A percentile compares a stretch with the other conserved stretches of the same genome.
phyloP scores from a whole-genome alignment of 1,284 basidiomycete genomes.

The Neonothopanus nambi region DNA sequence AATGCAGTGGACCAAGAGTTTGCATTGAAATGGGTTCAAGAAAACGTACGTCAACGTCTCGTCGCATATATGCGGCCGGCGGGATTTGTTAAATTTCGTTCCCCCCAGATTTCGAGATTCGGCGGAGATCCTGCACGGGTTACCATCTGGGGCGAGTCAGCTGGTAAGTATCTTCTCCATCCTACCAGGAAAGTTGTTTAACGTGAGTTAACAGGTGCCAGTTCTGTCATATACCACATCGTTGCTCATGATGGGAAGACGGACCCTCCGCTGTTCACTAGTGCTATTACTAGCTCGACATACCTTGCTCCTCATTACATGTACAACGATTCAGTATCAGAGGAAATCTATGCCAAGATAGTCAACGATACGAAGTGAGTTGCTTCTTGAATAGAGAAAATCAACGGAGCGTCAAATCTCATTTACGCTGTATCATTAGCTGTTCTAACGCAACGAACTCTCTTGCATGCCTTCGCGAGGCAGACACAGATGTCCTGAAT shows the following conservation, averaged over 20 bases:
- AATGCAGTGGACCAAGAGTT: conserved; percentile 30
- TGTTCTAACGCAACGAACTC: conserved; percentile 24
- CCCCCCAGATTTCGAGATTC: conserved; percentile 24
- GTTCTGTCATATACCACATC: conserved; percentile 19
- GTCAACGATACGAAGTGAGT: conserved; percentile 22
- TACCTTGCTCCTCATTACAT: conserved; percentile 46
- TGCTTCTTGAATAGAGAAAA: too few relatives aligned
- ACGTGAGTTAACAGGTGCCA: conserved; percentile 13
- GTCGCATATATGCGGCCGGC: neutral
- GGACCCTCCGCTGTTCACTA: conserved; percentile 41
- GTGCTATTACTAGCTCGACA: conserved; percentile 44
- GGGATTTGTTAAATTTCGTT: neutral
- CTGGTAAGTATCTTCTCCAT: conserved; percentile 16
- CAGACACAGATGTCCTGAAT: conserved; percentile 23
- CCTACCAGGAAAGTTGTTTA: neutral
- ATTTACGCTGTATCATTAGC: conserved; percentile 18
- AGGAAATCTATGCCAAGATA: conserved; percentile 30
- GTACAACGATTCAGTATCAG: conserved; percentile 42
- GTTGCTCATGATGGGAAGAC: conserved; percentile 34
- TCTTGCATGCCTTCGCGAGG: conserved; percentile 22
- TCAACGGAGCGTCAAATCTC: too few relatives aligned
- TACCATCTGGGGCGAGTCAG: conserved; percentile 33
- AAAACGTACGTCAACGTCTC: conserved; percentile 21
- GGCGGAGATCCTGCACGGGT: conserved; percentile 31
- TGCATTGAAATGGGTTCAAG: conserved; percentile 31